Percentiles rank a stretch among this genome's conserved stretches.
Evolutionary conservation across 768 basidiomycete species (phyloP).

Genomic region (Mycena polygramma): DNA sequence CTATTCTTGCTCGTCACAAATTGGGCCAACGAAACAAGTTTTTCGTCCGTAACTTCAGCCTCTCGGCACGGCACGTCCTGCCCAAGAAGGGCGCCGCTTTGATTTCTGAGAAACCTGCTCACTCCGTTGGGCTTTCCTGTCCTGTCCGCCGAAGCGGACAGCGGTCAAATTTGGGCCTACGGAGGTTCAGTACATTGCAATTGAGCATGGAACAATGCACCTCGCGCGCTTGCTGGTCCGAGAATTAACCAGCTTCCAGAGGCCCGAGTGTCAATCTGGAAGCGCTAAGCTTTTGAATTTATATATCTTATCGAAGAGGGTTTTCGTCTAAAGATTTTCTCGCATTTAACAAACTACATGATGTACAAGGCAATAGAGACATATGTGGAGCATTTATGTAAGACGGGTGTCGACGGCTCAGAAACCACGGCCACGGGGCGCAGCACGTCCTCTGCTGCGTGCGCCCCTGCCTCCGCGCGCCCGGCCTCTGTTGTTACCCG

Average conservation of each 20-base stretch:
- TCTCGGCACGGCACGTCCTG: constrained; percentile 29
- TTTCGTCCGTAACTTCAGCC: constrained; percentile 17
- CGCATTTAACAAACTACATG: background rate
- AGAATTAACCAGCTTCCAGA: too few relatives aligned
- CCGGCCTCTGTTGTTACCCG: too few relatives aligned
- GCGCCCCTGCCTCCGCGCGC: background rate
- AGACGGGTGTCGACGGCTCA: background rate
- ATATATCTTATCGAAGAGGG: too few relatives aligned
- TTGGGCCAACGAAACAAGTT: background rate
- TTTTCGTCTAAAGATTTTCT: constrained; percentile 2
- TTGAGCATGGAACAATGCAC: background rate
- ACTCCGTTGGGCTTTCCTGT: constrained; percentile 26
- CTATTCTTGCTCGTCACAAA: background rate
- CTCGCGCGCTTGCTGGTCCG: background rate
- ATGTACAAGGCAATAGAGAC: background rate
- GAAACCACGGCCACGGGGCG: background rate
- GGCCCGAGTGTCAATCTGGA: too few relatives aligned
- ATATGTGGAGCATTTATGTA: too few relatives aligned
- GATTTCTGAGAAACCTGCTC: background rate
- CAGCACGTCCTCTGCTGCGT: background rate
- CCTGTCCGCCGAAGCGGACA: background rate
- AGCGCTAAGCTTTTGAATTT: too few relatives aligned
- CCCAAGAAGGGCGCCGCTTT: constrained; percentile 26
- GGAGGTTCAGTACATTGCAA: background rate
- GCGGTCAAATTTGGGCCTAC: constrained; percentile 28